Evolutionary conservation across 371 early-diverging fungal species (phyloP).

Genomic region (Mortierella sp.): DNA sequence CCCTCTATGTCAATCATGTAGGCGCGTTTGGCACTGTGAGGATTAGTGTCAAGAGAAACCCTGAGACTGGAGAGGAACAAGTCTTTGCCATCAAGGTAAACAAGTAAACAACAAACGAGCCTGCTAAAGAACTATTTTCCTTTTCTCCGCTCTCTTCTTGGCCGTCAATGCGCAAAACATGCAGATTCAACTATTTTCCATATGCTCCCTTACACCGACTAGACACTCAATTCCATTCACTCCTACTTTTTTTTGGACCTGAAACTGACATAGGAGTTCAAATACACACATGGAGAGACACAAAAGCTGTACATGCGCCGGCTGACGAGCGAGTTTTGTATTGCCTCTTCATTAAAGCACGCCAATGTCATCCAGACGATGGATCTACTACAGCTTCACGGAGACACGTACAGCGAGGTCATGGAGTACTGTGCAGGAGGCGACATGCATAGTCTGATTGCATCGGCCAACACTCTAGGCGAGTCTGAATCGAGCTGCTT

Average conservation of each 20-base stretch:
- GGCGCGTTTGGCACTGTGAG: conserved; percentile 37
- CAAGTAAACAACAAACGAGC: background rate
- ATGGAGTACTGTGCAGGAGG: conserved; percentile 82
- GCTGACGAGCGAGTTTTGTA: conserved; percentile 82
- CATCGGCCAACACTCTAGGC: conserved; percentile 59
- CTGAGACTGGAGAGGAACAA: conserved; percentile 20
- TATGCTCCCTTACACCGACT: background rate
- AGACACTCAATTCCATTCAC: background rate
- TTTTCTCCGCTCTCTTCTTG: background rate
- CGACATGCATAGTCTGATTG: conserved; percentile 70
- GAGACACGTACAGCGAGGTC: conserved; percentile 71
- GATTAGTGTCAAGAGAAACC: conserved; percentile 23
- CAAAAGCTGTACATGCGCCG: conserved; percentile 74
- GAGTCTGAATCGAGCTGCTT: conserved; percentile 65
- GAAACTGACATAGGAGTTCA: conserved; percentile 70
- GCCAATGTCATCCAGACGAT: conserved; percentile 78
- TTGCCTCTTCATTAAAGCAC: conserved; percentile 75
- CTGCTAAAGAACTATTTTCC: background rate
- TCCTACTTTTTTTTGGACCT: background rate
- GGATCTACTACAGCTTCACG: conserved; percentile 75
- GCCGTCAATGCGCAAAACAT: background rate
- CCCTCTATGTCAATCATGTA: conserved; percentile 2
- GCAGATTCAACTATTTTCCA: conserved; percentile 3
- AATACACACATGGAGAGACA: conserved; percentile 64
- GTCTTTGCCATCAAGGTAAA: conserved; percentile 43